Base-by-base conservation (phyloP, 1,284 basidiomycete genomes). In the Cronartium ribicola region DNA sequence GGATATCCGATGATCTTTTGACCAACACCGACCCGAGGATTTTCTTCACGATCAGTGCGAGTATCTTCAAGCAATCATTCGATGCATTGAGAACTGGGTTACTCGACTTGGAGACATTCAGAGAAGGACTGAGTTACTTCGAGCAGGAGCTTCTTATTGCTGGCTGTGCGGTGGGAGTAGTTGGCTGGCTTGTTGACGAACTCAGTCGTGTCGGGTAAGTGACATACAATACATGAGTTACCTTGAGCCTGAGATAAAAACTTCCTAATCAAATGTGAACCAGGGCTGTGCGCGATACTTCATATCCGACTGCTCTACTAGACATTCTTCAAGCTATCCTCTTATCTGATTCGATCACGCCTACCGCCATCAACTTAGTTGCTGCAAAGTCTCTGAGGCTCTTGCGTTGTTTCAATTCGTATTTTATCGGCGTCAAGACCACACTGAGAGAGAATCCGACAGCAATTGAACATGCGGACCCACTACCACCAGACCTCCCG, bases 311-410 rank as follows among this genome's bases (percentile, higher is more conserved):
- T 8, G 70, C 63, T 29, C 43, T 72, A 17, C 37, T 72, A 5
- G 70, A 72, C 17, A 72, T 72, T 8, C 63, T 72, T 37, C 70
- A 72, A 59, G 39, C 63, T 17, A 72, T 72, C n/a, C 63, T 72
- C 44, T 63, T 72, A 39, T 72, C 70, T 13, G 63, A 72, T 37
- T 37, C 70, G 13, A 72, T 72, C 8, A 65, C 63, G 14, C 46
- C 70, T 10, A 66, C 55, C 3, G 70, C 70, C 14, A 43, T 72
- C 11, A 48, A 44, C n/a, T 48, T 72, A 2, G 70, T 72, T 11
- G 43, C 63, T 8, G 70, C 70, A 14, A 48, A 57, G 46, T 72
- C 70, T 14, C 55, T 72, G 3, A 51, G 39, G n/a, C 39, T 72
- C 4, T 41, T 72, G n/a, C 62, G 70, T 17, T 41, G 39, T 6